These are phyloP conservation scores for Mycoemilia scoparia DNA, from an alignment of 192 early-diverging fungal species.

Conservation along the genomic window DNA sequence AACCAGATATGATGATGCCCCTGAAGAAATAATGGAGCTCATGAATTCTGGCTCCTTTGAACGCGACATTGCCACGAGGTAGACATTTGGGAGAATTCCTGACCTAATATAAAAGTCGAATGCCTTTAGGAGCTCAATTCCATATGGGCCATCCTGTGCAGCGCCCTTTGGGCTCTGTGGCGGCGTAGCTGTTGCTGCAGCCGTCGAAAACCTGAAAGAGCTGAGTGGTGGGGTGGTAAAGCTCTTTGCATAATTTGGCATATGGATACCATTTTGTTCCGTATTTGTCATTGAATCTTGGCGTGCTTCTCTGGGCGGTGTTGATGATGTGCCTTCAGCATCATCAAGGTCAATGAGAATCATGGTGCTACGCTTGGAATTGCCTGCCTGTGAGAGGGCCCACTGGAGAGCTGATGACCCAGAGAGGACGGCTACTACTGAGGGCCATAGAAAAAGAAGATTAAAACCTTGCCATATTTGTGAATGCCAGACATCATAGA, in stretches of 20 bases:
- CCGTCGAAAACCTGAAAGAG: too few relatives aligned
- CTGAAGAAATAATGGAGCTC: conserved; percentile 23
- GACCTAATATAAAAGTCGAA: not conserved
- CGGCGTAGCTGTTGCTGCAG: conserved; percentile 1
- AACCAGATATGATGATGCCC: conserved; percentile 30
- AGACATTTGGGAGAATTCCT: not conserved
- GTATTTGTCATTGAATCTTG: conserved; percentile 15
- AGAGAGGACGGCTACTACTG: conserved; percentile 28
- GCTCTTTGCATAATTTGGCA: too few relatives aligned
- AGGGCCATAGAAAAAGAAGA: not conserved
- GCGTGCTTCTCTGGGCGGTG: conserved; percentile 21
- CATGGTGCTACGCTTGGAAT: conserved; percentile 11
- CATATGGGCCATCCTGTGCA: conserved; percentile 25
- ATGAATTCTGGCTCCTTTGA: conserved; percentile 25
- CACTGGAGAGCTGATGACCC: conserved; percentile 28
- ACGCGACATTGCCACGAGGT: conserved; percentile 28
- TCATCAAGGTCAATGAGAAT: conserved; percentile 33
- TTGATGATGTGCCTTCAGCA: conserved; percentile 10
- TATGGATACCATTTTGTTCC: conserved; percentile 6
- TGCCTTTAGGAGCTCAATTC: conserved; percentile 18
- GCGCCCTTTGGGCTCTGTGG: conserved; percentile 11
- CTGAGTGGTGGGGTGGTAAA: too few relatives aligned
- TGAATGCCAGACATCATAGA: not conserved
- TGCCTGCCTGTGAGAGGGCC: conserved; percentile 23
- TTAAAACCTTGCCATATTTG: not conserved